A percentile compares a stretch with the other conserved stretches of the same genome.
Conservation (phyloP, 2,329 filamentous ascomycete species). For the Aspergillus sp. region DNA sequence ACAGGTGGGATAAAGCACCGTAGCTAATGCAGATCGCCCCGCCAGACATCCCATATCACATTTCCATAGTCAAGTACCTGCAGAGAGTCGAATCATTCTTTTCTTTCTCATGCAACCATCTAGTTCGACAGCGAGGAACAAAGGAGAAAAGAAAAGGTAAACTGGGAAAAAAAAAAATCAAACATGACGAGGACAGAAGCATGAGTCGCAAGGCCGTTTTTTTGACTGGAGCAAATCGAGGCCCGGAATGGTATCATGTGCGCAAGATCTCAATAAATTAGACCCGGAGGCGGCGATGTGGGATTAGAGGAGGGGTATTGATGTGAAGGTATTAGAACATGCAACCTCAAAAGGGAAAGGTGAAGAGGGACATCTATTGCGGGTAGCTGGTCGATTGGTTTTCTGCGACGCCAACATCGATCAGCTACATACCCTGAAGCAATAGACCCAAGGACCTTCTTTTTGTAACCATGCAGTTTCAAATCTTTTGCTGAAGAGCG, state of each 20-base stretch:
- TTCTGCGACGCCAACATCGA: slow-evolving; percentile 42
- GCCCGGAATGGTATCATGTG: slow-evolving; percentile 44
- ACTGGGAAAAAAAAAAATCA: slow-evolving; percentile 1
- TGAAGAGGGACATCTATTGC: slow-evolving; percentile 39
- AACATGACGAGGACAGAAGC: slow-evolving; percentile 28
- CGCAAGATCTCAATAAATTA: slow-evolving; percentile 36
- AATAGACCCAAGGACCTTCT: slow-evolving; percentile 28
- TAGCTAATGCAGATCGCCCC: slow-evolving; percentile 30
- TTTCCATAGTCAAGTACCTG: slow-evolving; percentile 24
- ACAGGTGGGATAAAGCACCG: slow-evolving; percentile 23
- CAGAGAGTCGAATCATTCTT: slow-evolving; percentile 20
- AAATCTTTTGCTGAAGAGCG: slow-evolving; percentile 13
- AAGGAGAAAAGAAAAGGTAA: background rate
- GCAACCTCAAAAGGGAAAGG: slow-evolving; percentile 26
- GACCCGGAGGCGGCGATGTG: slow-evolving; percentile 37
- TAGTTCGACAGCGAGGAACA: slow-evolving; percentile 27
- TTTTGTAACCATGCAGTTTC: slow-evolving; percentile 15
- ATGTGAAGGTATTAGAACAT: slow-evolving; percentile 32
- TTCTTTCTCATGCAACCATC: slow-evolving; percentile 29
- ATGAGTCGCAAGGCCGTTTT: slow-evolving; percentile 36
- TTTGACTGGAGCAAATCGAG: slow-evolving; percentile 34
- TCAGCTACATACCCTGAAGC: slow-evolving; percentile 31
- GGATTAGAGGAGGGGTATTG: slow-evolving; percentile 41
- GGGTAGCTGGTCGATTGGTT: slow-evolving; percentile 42
- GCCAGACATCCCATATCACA: slow-evolving; percentile 27